phyloP scores from a whole-genome alignment of 345 rosid genomes.

The Bruguiera sexangula region DNA sequence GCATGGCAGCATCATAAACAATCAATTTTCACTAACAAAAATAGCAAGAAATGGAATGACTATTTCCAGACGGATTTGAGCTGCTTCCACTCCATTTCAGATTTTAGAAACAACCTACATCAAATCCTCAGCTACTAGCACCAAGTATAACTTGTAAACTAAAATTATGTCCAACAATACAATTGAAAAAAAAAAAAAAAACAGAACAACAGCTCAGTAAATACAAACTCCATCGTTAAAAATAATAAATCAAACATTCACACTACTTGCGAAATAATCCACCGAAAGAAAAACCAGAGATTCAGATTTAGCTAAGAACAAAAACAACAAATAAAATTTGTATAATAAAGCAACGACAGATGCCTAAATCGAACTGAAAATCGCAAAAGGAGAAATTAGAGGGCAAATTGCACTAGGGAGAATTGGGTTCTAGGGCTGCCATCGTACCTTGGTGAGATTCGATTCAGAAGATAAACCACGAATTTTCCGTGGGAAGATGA shows the following conservation, averaged over 20 bases:
- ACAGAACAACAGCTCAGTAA: not conserved
- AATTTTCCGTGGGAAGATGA: constrained; percentile 1
- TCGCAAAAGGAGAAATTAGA: not conserved
- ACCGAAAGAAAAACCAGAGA: not conserved
- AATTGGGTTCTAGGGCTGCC: constrained; percentile 14
- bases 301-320: not conserved
- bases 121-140: not conserved
- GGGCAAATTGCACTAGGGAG: not conserved
- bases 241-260: not conserved
- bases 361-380: not conserved
- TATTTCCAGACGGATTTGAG: not conserved
- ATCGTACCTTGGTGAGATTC: constrained; percentile 14
- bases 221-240: not conserved
- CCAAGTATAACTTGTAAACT: not conserved
- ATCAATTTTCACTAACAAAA: not conserved
- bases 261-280: not conserved
- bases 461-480: not conserved
- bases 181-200: no score
- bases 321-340: not conserved
- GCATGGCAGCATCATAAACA: not conserved
- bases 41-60: constrained; percentile 1
- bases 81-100: constrained; percentile 9
- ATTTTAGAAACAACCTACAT: not conserved
- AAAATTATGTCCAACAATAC: no score
- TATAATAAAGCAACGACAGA: not conserved